A percentile compares a stretch with the other conserved stretches of the same genome.
phyloP scores from a whole-genome alignment of 148 eudicot species.

The Camellia lanceoleosa region DNA sequence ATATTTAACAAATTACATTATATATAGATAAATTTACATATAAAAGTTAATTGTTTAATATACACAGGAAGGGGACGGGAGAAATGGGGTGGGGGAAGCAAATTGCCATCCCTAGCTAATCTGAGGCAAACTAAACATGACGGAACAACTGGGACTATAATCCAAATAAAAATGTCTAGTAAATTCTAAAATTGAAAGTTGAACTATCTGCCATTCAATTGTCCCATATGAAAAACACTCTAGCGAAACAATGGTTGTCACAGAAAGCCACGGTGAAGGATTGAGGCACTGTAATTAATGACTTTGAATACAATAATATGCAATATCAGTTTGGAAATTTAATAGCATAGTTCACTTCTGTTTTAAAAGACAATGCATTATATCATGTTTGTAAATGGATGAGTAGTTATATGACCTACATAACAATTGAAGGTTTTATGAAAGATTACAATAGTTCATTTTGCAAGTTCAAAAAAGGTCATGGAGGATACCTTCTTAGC shows the following conservation, averaged over 20 bases:
- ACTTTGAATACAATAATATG: background rate
- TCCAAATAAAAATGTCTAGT: background rate
- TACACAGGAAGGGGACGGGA: too few species aligned
- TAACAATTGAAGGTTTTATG: background rate
- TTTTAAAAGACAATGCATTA: background rate
- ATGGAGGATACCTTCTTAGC: conserved; percentile 71
- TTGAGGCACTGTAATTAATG: background rate
- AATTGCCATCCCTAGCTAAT: background rate
- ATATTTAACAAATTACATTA: too few species aligned
- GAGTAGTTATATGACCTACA: background rate
- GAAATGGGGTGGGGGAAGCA: too few species aligned
- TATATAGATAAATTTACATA: too few species aligned
- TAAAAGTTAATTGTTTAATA: too few species aligned
- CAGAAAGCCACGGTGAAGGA: background rate
- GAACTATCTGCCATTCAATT: background rate
- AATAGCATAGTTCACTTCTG: background rate
- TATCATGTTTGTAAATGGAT: background rate
- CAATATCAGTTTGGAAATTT: background rate
- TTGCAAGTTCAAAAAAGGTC: background rate
- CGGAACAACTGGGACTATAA: background rate
- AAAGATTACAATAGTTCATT: background rate
- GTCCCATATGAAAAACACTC: background rate
- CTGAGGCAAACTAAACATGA: background rate
- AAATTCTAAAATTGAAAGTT: background rate
- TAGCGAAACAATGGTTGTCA: too few species aligned